Conservation (phyloP, 495 filamentous ascomycete species). For the Aspergillus leporis region DNA sequence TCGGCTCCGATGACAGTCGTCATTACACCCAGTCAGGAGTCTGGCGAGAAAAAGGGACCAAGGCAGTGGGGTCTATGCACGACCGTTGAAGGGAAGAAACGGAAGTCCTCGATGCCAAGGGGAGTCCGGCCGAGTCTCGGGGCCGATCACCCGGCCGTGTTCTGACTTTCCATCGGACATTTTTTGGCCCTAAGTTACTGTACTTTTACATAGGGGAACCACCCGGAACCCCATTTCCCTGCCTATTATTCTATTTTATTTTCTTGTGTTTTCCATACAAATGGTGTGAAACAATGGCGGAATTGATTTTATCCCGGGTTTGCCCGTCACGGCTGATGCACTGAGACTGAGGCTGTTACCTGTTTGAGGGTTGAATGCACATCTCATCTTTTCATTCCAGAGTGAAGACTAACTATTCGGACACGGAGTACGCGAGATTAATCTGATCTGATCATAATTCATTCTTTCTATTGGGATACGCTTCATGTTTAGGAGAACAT, state of each 20-base stretch:
- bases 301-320: slow-evolving; percentile 12
- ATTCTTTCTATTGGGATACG: no score
- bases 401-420: no score
- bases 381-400: no score
- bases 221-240: background rate
- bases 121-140: slow-evolving; percentile 35
- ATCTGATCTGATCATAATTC: no score
- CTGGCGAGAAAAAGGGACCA: slow-evolving; percentile 2
- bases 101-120: slow-evolving; percentile 17
- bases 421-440: no score
- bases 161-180: background rate
- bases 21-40: background rate
- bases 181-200: background rate
- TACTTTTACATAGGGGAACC: background rate
- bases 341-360: background rate
- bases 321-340: background rate
- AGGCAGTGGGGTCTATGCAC: slow-evolving; percentile 24
- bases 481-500: background rate
- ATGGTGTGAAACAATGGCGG: slow-evolving; percentile 2
- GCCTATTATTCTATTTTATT: no score
- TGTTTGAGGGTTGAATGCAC: background rate
- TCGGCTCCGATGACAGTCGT: slow-evolving; percentile 33
- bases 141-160: slow-evolving; percentile 20
- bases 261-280: background rate
- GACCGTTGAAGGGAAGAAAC: slow-evolving; percentile 15